Conservation (phyloP, 2,329 filamentous ascomycete species). For the Gaeumannomyces tritici region DNA sequence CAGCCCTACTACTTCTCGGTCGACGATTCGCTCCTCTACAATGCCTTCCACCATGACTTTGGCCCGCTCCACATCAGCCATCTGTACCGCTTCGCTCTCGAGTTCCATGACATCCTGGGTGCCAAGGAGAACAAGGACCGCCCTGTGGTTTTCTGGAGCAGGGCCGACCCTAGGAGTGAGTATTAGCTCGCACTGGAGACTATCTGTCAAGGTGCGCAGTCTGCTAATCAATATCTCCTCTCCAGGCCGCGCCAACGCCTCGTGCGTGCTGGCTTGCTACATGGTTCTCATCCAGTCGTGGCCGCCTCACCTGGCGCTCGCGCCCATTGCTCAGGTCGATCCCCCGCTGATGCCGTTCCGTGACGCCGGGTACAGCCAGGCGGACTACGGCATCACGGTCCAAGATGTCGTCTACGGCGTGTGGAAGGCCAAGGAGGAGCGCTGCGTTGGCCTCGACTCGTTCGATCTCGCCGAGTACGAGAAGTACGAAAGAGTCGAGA, state of each 20-base stretch:
- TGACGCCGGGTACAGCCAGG: slow-evolving; percentile 96
- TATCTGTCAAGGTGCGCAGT: neutral
- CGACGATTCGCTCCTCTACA: slow-evolving; percentile 88
- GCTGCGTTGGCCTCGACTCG: slow-evolving; percentile 80
- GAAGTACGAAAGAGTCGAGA: slow-evolving; percentile 87
- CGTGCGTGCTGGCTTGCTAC: slow-evolving; percentile 91
- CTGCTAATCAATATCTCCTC: neutral
- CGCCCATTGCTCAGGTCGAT: slow-evolving; percentile 92
- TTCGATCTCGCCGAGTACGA: slow-evolving; percentile 98
- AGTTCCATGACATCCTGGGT: slow-evolving; percentile 90
- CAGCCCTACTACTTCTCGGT: slow-evolving; percentile 91
- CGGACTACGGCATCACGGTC: slow-evolving; percentile 89
- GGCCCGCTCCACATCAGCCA: slow-evolving; percentile 96
- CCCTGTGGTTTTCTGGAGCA: slow-evolving; percentile 93
- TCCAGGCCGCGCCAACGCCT: slow-evolving; percentile 82
- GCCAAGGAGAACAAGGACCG: slow-evolving; percentile 84
- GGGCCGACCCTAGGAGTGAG: slow-evolving; percentile 81
- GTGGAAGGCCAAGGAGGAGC: slow-evolving; percentile 97
- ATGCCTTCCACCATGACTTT: slow-evolving; percentile 97
- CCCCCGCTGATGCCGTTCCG: slow-evolving; percentile 98
- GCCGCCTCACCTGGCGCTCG: slow-evolving; percentile 90
- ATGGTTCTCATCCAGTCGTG: slow-evolving; percentile 98
- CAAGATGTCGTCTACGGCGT: slow-evolving; percentile 98
- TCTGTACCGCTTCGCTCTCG: slow-evolving; percentile 88
- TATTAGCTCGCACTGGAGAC: slow-evolving; percentile 12